phyloP scores from a whole-genome alignment of 345 rosid genomes.

The Citropsis articulata region DNA sequence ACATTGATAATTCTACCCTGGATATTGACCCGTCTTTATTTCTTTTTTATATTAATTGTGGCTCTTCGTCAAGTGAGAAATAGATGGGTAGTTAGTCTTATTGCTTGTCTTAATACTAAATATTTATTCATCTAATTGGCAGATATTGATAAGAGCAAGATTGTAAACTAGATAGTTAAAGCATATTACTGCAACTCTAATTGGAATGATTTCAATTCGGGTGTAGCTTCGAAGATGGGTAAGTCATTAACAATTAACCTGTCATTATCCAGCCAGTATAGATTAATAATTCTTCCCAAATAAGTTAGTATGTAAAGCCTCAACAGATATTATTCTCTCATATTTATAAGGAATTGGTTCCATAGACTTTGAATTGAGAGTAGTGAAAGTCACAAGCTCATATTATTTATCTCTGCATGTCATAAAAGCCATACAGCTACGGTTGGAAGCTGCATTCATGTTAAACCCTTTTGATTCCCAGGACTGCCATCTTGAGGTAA shows the following conservation, averaged over 20 bases:
- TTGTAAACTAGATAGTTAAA: background rate
- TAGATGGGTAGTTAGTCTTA: background rate
- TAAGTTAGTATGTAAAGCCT: background rate
- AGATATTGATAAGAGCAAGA: slow-evolving; percentile 7
- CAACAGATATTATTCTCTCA: background rate
- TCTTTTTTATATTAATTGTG: background rate
- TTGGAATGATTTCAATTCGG: background rate
- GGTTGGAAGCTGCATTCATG: background rate
- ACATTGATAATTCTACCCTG: background rate
- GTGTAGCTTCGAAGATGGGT: slow-evolving; percentile 15
- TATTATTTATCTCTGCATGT: background rate
- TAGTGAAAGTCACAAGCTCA: background rate
- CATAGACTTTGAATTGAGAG: background rate
- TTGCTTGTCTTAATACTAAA: background rate
- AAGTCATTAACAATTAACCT: background rate
- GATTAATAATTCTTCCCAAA: background rate
- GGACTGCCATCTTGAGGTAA: background rate
- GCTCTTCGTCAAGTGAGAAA: background rate
- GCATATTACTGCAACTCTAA: background rate
- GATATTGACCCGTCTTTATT: background rate
- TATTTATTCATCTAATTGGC: background rate
- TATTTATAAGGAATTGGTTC: background rate
- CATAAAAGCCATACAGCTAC: background rate
- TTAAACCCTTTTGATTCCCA: background rate
- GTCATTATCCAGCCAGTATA: background rate